Conservation (phyloP, 805 yeast species). For the Cyberlindnera xishuangbannaensis region DNA sequence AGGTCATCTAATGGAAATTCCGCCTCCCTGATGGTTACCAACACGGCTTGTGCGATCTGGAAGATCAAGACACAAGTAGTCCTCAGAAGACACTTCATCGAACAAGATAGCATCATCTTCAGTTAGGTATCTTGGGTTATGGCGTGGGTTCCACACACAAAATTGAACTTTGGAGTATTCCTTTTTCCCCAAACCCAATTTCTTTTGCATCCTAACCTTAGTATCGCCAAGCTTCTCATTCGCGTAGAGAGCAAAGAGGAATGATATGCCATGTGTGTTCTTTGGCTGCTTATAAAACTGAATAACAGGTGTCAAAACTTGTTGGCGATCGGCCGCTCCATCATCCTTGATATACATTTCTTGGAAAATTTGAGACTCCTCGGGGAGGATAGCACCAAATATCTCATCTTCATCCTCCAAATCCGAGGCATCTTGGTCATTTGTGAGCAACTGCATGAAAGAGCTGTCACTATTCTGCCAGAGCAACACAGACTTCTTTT, state of each 20-base stretch:
- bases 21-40: conserved; percentile 49
- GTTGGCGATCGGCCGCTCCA: conserved; percentile 14
- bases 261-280: conserved; percentile 77
- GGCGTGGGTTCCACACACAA: conserved; percentile 27
- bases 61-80: conserved; percentile 75
- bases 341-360: conserved; percentile 20
- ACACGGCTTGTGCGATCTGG: conserved; percentile 68
- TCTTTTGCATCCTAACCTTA: conserved; percentile 57
- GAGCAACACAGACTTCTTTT: conserved; percentile 41
- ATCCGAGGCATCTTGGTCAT: conserved; percentile 33
- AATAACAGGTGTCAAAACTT: conserved; percentile 55
- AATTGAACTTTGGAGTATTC: conserved; percentile 74
- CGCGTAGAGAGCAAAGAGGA: conserved; percentile 64
- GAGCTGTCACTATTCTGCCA: conserved; percentile 45
- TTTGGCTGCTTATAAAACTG: conserved; percentile 72
- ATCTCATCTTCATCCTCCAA: conserved; percentile 33
- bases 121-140: conserved; percentile 33
- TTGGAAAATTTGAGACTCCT: conserved; percentile 16
- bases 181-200: conserved; percentile 70
- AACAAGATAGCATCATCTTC: conserved; percentile 49
- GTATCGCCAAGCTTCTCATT: conserved; percentile 62
- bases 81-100: conserved; percentile 45
- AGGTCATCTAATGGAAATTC: conserved; percentile 30
- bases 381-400: conserved; percentile 44
- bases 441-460: conserved; percentile 31